A percentile compares a stretch with the other conserved stretches of the same genome.
Conservation (phyloP, 2,329 filamentous ascomycete species). For the Neopestalotiopsis clavispora region DNA sequence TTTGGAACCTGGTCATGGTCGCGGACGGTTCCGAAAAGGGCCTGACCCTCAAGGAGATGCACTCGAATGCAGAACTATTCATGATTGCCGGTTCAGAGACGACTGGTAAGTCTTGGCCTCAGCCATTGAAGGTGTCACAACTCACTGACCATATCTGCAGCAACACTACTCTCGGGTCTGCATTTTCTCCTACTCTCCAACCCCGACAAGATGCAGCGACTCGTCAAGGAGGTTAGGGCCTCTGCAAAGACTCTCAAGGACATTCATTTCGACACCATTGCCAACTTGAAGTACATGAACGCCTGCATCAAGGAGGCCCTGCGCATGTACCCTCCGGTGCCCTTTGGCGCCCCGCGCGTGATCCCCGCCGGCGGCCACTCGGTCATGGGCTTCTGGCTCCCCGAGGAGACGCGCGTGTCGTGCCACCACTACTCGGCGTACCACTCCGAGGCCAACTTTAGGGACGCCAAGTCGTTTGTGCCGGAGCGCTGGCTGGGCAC, state of each 20-base stretch:
- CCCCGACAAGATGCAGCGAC: slow-evolving; percentile 25
- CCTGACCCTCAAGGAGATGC: slow-evolving; percentile 23
- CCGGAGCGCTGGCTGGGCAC: slow-evolving; percentile 28
- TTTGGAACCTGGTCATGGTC: slow-evolving; percentile 27
- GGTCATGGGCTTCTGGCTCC: slow-evolving; percentile 25
- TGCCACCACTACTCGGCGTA: slow-evolving; percentile 26
- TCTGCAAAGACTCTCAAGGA: slow-evolving; percentile 29
- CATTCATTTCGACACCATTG: slow-evolving; percentile 30
- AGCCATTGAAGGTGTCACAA: background rate
- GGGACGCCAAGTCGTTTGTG: slow-evolving; percentile 22
- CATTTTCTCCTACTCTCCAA: slow-evolving; percentile 33
- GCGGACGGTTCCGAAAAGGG: slow-evolving; percentile 22
- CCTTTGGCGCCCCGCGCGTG: slow-evolving; percentile 25
- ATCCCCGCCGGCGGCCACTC: slow-evolving; percentile 30
- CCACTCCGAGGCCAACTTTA: slow-evolving; percentile 18
- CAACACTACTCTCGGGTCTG: slow-evolving; percentile 38
- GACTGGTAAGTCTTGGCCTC: slow-evolving; percentile 12
- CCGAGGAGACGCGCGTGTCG: slow-evolving; percentile 24
- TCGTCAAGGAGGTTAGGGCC: slow-evolving; percentile 31
- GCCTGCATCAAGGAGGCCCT: slow-evolving; percentile 31
- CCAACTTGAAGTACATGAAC: slow-evolving; percentile 29
- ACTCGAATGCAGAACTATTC: slow-evolving; percentile 21
- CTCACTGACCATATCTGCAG: slow-evolving; percentile 20
- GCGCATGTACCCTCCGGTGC: slow-evolving; percentile 30
- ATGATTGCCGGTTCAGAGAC: slow-evolving; percentile 23